Evolutionary conservation across 495 filamentous ascomycete species (phyloP).

Genomic region (Achaetomiella virescens): DNA sequence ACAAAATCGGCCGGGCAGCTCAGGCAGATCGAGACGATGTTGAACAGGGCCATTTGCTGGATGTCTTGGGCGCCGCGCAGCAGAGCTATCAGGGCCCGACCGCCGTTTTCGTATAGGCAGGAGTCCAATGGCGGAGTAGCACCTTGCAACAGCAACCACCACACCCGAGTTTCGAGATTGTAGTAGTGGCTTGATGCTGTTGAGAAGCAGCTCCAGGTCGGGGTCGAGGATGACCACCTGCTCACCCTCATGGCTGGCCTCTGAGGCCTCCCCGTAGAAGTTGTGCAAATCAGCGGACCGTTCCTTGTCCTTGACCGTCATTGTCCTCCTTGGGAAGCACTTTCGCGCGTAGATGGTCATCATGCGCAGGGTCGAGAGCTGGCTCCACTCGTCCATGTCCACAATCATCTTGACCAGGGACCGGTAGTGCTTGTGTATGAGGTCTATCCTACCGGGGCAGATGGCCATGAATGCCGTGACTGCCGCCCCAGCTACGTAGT

Average conservation of each 20-base stretch:
- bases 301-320: slow-evolving; percentile 37
- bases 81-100: slow-evolving; percentile 77
- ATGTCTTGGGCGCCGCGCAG: slow-evolving; percentile 80
- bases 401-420: slow-evolving; percentile 80
- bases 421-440: slow-evolving; percentile 87
- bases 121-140: slow-evolving; percentile 77
- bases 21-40: slow-evolving; percentile 85
- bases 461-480: slow-evolving; percentile 84
- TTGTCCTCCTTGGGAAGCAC: slow-evolving; percentile 77
- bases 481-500: slow-evolving; percentile 89
- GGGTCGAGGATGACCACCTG: slow-evolving; percentile 62
- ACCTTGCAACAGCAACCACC: slow-evolving; percentile 77
- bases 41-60: slow-evolving; percentile 81
- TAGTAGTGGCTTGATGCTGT: slow-evolving; percentile 71
- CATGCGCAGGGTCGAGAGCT: slow-evolving; percentile 71
- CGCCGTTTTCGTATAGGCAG: slow-evolving; percentile 60
- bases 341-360: slow-evolving; percentile 78
- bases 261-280: slow-evolving; percentile 64
- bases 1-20: slow-evolving; percentile 68
- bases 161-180: slow-evolving; percentile 91
- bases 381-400: slow-evolving; percentile 99
- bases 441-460: slow-evolving; percentile 75
- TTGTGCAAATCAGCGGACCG: slow-evolving; percentile 47
- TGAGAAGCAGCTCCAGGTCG: slow-evolving; percentile 77
- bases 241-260: slow-evolving; percentile 46